Base-by-base conservation (phyloP, 805 yeast species). In the Suhomyces vadensis region DNA sequence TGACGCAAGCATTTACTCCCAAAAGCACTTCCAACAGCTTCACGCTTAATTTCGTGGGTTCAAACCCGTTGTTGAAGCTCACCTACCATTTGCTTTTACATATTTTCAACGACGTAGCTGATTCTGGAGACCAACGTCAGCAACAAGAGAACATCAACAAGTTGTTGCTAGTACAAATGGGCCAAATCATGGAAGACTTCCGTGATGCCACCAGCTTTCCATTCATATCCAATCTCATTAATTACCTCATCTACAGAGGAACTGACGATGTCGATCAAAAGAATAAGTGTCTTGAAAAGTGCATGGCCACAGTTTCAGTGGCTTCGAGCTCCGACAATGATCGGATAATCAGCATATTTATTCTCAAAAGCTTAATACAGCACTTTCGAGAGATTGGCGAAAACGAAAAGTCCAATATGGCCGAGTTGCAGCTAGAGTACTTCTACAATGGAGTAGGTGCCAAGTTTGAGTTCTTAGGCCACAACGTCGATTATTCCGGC, bases 341-440 rank as follows among this genome's bases (percentile, higher is more conserved):
- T 13, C 51, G 53, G 19, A 47, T 58, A n/a, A 29, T 60, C 24
- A 46, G 52, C 27, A 42, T 56, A 1, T 51, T 57, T 27, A 49
- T 61, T 4, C 51, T 60, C 38, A 49, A 46, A 31, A 47, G 52
- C 20, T 44, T 57, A 43, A 25, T 47, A 6, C 37, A 27, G 22
- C 40, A 49, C 19, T 47, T 52, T 33, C 44, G 41, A 23, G 43
- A 46, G 8, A 37, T 36, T 3, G 64, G 63, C 1, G 58, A 58
- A 13, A 40, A 39, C 13, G 63, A 60, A 23, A 50, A 52, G 29
- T 54, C 55, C 6, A 46, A 43, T 20, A 50, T 59, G 53, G 55
- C 55, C 0, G 53, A 50, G 26, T 47, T 57, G 14, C 60, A 60
- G 37, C 36, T 55, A 8, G 47, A 52, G 43, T 47, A 42, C 29